Conservation (phyloP, 306 rosid species). For the Fagus crenata region DNA sequence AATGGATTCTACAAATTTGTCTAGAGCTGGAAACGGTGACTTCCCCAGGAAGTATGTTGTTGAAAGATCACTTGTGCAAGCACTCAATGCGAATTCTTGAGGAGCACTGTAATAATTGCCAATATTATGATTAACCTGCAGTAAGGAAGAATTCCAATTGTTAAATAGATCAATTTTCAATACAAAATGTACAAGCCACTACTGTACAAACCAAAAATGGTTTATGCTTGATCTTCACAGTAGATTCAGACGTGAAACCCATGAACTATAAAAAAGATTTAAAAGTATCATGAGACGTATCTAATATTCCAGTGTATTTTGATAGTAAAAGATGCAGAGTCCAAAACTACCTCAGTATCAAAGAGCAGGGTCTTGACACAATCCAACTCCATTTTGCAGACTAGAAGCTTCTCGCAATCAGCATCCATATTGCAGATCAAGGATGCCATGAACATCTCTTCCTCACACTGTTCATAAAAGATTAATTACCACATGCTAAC, state of each 20-base stretch:
- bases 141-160: constrained; percentile 16
- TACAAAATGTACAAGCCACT: not conserved
- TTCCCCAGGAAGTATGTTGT: constrained; percentile 64
- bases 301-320: constrained; percentile 5
- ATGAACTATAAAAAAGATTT: not conserved
- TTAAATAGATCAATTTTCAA: not conserved
- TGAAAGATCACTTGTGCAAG: constrained; percentile 50
- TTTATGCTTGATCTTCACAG: not conserved
- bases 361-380: constrained; percentile 81
- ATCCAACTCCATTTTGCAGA: constrained; percentile 70
- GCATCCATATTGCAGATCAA: constrained; percentile 85
- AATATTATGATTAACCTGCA: constrained; percentile 56
- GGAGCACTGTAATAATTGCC: constrained; percentile 34
- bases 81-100: constrained; percentile 38
- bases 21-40: constrained; percentile 82
- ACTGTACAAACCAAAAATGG: not conserved
- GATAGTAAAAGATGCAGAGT: constrained; percentile 25
- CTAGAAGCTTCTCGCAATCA: constrained; percentile 68
- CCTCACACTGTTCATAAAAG: constrained; percentile 52
- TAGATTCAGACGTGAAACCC: constrained; percentile 12
- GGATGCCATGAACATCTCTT: constrained; percentile 82
- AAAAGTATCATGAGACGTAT: constrained; percentile 18
- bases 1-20: constrained; percentile 63
- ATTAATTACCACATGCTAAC: constrained; percentile 15
- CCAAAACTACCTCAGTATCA: constrained; percentile 71